phyloP scores from a whole-genome alignment of 2,329 filamentous ascomycete genomes.

The Trichoderma sp. region DNA sequence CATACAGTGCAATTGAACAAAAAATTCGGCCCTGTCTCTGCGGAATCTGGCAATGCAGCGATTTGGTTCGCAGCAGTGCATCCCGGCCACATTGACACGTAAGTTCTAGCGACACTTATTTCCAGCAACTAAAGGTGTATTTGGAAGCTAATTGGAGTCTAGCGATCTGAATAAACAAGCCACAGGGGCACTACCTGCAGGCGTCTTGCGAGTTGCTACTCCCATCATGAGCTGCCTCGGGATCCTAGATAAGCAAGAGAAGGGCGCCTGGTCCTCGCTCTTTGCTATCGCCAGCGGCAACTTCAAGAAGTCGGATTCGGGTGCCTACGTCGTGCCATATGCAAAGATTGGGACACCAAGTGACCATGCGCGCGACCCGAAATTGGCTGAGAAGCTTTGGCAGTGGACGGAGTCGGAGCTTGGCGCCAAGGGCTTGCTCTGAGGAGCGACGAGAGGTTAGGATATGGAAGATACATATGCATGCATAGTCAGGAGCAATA shows the following conservation, averaged over 20 bases:
- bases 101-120: neutral
- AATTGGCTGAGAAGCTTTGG: slow-evolving; percentile 24
- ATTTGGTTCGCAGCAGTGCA: slow-evolving; percentile 21
- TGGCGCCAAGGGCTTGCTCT: slow-evolving; percentile 18
- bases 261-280: slow-evolving; percentile 29
- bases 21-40: slow-evolving; percentile 33
- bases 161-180: slow-evolving; percentile 27
- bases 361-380: slow-evolving; percentile 22
- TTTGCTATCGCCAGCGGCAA: slow-evolving; percentile 27
- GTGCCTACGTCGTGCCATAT: slow-evolving; percentile 29
- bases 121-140: neutral
- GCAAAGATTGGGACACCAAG: slow-evolving; percentile 29
- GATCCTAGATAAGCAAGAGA: slow-evolving; percentile 25
- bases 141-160: neutral
- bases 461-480: neutral
- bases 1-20: slow-evolving; percentile 43
- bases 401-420: slow-evolving; percentile 24
- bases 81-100: slow-evolving; percentile 25
- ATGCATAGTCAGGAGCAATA: neutral
- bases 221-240: slow-evolving; percentile 26
- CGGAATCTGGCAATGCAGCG: neutral
- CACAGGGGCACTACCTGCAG: slow-evolving; percentile 19
- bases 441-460: neutral
- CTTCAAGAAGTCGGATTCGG: slow-evolving; percentile 25
- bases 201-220: slow-evolving; percentile 23